These are phyloP conservation scores for Isoetes taiwanensis DNA, from an alignment of 75 land plant genomes.

Conservation along the genomic window DNA sequence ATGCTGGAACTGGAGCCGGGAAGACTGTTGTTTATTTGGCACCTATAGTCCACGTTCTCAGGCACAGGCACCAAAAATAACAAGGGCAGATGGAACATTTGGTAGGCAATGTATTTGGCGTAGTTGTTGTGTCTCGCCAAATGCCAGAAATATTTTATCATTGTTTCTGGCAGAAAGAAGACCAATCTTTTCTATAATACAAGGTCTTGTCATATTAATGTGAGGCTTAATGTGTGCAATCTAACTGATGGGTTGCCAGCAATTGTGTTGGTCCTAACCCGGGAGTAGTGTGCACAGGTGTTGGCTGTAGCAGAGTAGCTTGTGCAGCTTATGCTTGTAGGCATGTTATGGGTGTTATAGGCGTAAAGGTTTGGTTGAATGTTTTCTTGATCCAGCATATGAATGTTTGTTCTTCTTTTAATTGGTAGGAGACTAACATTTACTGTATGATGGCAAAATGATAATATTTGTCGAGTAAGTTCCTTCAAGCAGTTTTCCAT, in stretches of 20 bases:
- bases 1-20: constrained; percentile 94
- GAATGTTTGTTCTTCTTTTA: background rate
- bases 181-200: too few species aligned
- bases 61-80: constrained; percentile 25
- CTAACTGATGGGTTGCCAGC: constrained; percentile 30
- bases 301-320: constrained; percentile 64
- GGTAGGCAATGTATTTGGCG: constrained; percentile 28
- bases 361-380: constrained; percentile 89
- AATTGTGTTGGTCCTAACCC: constrained; percentile 91
- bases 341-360: constrained; percentile 78
- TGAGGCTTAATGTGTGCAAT: background rate
- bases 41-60: constrained; percentile 77
- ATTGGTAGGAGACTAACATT: background rate
- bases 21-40: constrained; percentile 87
- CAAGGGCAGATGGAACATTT: constrained; percentile 74
- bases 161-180: too few species aligned
- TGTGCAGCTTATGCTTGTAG: constrained; percentile 90
- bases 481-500: background rate
- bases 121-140: background rate
- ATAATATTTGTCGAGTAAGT: background rate
- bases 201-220: too few species aligned
- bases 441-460: background rate
- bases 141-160: background rate
- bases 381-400: too few species aligned
- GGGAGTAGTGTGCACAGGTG: constrained; percentile 88